Evolutionary conservation across 2,329 filamentous ascomycete genomes (phyloP).

Genomic region (Chaetomium olivaceum): DNA sequence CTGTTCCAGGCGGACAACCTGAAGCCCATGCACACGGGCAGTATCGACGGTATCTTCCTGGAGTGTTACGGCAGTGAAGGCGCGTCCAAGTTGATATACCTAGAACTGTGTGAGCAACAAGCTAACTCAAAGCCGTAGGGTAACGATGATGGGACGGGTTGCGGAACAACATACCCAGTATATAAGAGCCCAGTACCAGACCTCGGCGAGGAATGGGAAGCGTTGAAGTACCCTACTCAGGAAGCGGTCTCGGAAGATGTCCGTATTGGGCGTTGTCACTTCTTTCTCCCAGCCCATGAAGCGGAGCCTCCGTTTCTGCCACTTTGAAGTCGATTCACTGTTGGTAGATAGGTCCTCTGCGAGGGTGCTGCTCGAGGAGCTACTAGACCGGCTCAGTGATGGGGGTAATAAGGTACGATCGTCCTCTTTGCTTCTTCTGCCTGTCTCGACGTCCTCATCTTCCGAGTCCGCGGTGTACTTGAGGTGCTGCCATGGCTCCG

Average conservation of each 20-base stretch:
- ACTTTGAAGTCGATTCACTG: slow-evolving; percentile 13
- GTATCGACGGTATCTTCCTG: slow-evolving; percentile 67
- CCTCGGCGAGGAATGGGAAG: slow-evolving; percentile 72
- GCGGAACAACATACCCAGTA: slow-evolving; percentile 64
- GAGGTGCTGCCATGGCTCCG: slow-evolving; percentile 35
- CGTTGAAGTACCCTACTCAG: slow-evolving; percentile 65
- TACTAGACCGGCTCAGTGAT: slow-evolving; percentile 24
- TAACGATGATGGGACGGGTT: too few species aligned
- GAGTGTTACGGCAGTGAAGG: slow-evolving; percentile 69
- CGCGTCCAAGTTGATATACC: slow-evolving; percentile 74
- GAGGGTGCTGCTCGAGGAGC: slow-evolving; percentile 32
- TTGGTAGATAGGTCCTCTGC: slow-evolving; percentile 21
- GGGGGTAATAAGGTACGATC: slow-evolving; percentile 12
- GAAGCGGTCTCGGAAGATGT: slow-evolving; percentile 58
- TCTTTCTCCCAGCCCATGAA: slow-evolving; percentile 48
- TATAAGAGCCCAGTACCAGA: slow-evolving; percentile 75
- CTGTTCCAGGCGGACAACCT: slow-evolving; percentile 68
- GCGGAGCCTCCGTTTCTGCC: slow-evolving; percentile 33
- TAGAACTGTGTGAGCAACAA: slow-evolving; percentile 36
- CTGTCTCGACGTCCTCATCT: slow-evolving; percentile 31
- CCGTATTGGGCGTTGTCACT: slow-evolving; percentile 62
- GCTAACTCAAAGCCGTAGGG: too few species aligned
- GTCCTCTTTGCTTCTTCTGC: slow-evolving; percentile 11
- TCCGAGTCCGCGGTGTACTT: slow-evolving; percentile 32
- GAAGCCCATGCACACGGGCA: slow-evolving; percentile 67